Evolutionary conservation across 192 early-diverging fungal genomes (phyloP).

Genomic region (Umbelopsis isabellina): DNA sequence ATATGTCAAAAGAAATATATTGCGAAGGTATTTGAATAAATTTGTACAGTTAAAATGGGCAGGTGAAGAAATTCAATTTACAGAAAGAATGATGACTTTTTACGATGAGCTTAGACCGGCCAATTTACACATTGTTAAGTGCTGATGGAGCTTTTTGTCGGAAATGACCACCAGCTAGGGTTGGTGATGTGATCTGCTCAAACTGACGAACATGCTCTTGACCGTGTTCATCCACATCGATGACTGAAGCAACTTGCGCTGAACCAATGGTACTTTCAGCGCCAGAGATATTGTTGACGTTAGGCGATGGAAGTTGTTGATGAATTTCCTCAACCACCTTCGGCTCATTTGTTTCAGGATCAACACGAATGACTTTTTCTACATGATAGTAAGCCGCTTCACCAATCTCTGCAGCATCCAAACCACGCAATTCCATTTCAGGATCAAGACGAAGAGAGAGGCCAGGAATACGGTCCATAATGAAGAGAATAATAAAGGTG

Average conservation of each 20-base stretch:
- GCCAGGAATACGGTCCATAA: constrained; percentile 58
- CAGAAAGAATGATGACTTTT: too few relatives aligned
- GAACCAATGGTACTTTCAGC: not conserved
- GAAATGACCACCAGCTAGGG: not conserved
- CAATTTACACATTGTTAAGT: not conserved
- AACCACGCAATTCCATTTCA: constrained; percentile 62
- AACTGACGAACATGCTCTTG: not conserved
- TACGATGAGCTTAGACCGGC: too few relatives aligned
- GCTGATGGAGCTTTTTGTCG: not conserved
- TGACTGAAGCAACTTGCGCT: not conserved
- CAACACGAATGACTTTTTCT: constrained; percentile 42
- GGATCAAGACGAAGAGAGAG: constrained; percentile 55
- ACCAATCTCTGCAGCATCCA: constrained; percentile 85
- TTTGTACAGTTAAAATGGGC: constrained; percentile 3
- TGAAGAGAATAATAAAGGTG: constrained; percentile 54
- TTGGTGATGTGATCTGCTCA: not conserved
- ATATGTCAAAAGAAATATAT: too few relatives aligned
- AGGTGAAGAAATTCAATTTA: not conserved
- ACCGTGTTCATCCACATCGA: constrained; percentile 5
- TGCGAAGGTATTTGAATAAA: not conserved
- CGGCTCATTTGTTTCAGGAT: constrained; percentile 37
- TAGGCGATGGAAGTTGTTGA: not conserved
- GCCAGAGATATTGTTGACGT: not conserved
- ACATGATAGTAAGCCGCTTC: constrained; percentile 63
- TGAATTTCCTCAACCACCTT: constrained; percentile 27